phyloP scores from a whole-genome alignment of 768 basidiomycete species.

The Boletus rubroflammeus region DNA sequence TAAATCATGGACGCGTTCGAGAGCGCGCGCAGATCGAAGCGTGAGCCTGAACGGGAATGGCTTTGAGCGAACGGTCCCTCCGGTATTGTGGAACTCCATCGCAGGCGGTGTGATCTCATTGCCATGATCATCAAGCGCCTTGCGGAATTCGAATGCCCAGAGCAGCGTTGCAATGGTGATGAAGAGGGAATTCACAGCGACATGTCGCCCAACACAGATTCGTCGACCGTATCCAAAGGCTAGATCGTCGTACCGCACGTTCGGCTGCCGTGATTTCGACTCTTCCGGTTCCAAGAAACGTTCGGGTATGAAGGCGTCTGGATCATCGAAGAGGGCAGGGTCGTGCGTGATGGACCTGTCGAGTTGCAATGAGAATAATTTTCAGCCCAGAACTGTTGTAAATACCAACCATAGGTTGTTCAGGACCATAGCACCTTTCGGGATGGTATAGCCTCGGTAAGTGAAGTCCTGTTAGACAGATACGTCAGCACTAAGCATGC shows the following conservation, averaged over 20 bases:
- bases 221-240: constrained; percentile 14
- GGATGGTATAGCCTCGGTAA: constrained; percentile 3
- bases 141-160: constrained; percentile 8
- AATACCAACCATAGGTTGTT: constrained; percentile 1
- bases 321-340: constrained; percentile 6
- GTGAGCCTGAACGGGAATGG: constrained; percentile 5
- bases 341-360: constrained; percentile 8
- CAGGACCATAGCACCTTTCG: constrained; percentile 3
- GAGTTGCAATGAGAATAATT: background rate
- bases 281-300: constrained; percentile 7
- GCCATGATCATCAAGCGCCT: constrained; percentile 2
- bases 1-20: background rate
- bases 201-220: constrained; percentile 4
- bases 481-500: background rate
- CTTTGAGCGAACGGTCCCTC: constrained; percentile 3
- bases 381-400: background rate
- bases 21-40: background rate
- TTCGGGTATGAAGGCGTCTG: constrained; percentile 16
- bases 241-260: constrained; percentile 10
- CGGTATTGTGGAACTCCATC: constrained; percentile 6
- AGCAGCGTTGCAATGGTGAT: constrained; percentile 7
- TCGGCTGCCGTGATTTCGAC: background rate
- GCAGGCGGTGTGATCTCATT: constrained; percentile 6
- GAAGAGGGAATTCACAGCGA: constrained; percentile 8
- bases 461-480: background rate